Base-by-base conservation (phyloP, 2,329 filamentous ascomycete species). In the Lasiodiplodia theobromae region DNA sequence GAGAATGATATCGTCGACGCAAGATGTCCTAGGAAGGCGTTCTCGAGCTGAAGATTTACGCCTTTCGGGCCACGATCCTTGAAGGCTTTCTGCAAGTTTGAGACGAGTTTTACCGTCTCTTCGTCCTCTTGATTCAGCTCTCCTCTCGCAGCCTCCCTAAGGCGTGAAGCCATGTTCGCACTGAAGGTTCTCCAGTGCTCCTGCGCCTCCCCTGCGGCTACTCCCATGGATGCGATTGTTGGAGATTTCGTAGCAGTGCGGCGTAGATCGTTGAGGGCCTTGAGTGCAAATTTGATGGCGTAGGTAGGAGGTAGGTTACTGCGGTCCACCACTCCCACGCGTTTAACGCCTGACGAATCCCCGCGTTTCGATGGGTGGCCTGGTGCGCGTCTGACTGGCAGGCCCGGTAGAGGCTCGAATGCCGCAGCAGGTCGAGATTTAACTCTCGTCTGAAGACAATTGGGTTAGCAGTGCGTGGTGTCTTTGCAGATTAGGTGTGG, bases 11-110 rank as follows among this genome's bases (percentile, higher is more conserved):
- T 7, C 72, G 71, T n/a, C 73, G 74, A 44, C 63, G 74, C n/a
- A 4, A 74, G 60, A 54, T 78, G 75, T 5, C 74, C 75, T 73
- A 90, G 89, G 76, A 96, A 93, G 38, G 87, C 82, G 74, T 90
- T 91, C 69, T 86, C 86, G 47, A 97, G 71, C 73, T 91, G 87
- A n/a, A 79, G 78, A 8, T 74, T 74, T 34, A 93, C 78, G 1
- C 85, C 87, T 72, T 56, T 7, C 77, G 71, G 2, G 68, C 72
- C 1, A 6, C 31, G 65, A 69, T 75, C 7, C 70, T 67, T 10
- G 72, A 60, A 23, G 52, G 51, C 68, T 18, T 31, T 40, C 8
- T 58, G n/a, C 34, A 68, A 37, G n/a, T 28, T n/a, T 8, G n/a
- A 37, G 23, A 25, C 12, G 4, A 67, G 28, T n/a, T 37, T 37